These are phyloP conservation scores for Aspergillus proliferans DNA, from an alignment of 2,329 filamentous ascomycete genomes.

Conservation along the genomic window DNA sequence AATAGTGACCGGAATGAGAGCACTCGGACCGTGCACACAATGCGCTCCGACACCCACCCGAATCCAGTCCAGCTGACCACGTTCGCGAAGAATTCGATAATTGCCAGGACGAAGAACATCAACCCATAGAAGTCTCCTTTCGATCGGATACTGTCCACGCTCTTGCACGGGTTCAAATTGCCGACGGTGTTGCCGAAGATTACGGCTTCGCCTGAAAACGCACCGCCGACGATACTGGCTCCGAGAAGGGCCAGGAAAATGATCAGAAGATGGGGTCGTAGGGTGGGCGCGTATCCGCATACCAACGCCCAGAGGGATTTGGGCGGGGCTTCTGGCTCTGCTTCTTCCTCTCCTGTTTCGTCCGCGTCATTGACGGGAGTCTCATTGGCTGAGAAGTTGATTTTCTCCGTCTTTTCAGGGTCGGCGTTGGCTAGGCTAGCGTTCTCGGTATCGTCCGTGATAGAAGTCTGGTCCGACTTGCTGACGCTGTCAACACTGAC, in stretches of 20 bases:
- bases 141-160: slow-evolving; percentile 42
- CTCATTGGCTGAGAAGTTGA: slow-evolving; percentile 16
- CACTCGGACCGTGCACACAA: slow-evolving; percentile 57
- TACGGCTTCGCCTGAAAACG: slow-evolving; percentile 51
- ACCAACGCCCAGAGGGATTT: slow-evolving; percentile 18
- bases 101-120: slow-evolving; percentile 54
- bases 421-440: slow-evolving; percentile 10
- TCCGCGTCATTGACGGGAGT: slow-evolving; percentile 9
- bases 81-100: slow-evolving; percentile 55
- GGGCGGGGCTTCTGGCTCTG: slow-evolving; percentile 6
- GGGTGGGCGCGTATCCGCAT: slow-evolving; percentile 28
- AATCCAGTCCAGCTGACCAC: slow-evolving; percentile 53
- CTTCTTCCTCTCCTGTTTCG: slow-evolving; percentile 2
- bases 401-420: slow-evolving; percentile 14
- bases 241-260: slow-evolving; percentile 46
- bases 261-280: slow-evolving; percentile 38
- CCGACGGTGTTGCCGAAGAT: slow-evolving; percentile 56
- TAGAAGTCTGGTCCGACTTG: background rate
- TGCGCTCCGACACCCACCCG: slow-evolving; percentile 54
- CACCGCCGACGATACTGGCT: slow-evolving; percentile 50
- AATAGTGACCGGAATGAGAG: slow-evolving; percentile 58
- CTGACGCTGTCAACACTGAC: too few relatives aligned
- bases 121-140: slow-evolving; percentile 49
- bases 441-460: slow-evolving; percentile 9
- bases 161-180: slow-evolving; percentile 49